A percentile compares a stretch with the other conserved stretches of the same genome.
phyloP scores from a whole-genome alignment of 768 basidiomycete species.

The Mycena metata region DNA sequence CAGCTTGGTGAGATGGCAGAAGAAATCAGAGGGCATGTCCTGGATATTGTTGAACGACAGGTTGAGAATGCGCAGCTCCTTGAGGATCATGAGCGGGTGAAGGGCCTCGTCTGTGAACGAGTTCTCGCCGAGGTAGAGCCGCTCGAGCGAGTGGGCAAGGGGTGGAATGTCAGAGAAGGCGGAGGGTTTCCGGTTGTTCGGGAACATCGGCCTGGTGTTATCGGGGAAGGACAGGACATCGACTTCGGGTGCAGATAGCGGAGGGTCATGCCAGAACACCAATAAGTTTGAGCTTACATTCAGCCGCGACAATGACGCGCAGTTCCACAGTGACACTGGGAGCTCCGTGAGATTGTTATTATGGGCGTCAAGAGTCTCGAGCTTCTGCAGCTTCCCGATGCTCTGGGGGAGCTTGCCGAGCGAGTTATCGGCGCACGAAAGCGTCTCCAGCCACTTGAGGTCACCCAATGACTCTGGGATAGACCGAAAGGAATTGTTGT shows the following conservation, averaged over 20 bases:
- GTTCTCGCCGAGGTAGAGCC: conserved; percentile 93
- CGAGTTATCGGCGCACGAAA: conserved; percentile 92
- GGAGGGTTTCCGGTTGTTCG: conserved; percentile 48
- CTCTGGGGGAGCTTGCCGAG: conserved; percentile 82
- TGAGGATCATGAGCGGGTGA: conserved; percentile 79
- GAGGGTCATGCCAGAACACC: conserved; percentile 77
- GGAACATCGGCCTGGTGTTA: too few species aligned
- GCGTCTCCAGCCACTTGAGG: conserved; percentile 73
- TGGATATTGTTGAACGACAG: conserved; percentile 97
- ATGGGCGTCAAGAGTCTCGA: conserved; percentile 87
- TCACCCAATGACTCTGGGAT: conserved; percentile 89
- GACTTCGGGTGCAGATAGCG: too few species aligned
- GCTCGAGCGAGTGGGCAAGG: conserved; percentile 78
- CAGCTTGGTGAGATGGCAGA: conserved; percentile 76
- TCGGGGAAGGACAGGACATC: too few species aligned
- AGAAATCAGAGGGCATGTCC: conserved; percentile 85
- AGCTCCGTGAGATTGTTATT: conserved; percentile 89
- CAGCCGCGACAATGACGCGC: conserved; percentile 75
- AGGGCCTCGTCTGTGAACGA: conserved; percentile 84
- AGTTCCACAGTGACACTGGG: conserved; percentile 88
- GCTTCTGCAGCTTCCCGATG: conserved; percentile 81
- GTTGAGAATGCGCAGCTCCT: conserved; percentile 86
- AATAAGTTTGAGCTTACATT: conserved; percentile 93
- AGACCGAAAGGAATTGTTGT: conserved; percentile 88
- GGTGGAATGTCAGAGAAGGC: conserved; percentile 56